Evolutionary conservation across 805 yeast genomes (phyloP), one percentile per base, ranked within the genome.

Genomic region (Ogataea polymorpha): DNA sequence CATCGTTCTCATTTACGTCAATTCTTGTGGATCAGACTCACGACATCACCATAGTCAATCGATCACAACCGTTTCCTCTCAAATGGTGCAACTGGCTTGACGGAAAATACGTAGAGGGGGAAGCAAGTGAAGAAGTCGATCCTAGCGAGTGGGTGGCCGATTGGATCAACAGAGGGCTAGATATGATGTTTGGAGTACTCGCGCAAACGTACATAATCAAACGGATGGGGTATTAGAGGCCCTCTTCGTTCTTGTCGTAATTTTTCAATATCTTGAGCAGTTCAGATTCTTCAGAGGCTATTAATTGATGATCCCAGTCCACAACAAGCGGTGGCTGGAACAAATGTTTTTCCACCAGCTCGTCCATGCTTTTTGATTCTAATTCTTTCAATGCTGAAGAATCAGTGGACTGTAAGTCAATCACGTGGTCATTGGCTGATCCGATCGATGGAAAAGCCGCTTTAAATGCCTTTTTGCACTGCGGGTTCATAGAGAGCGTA

Each of bases 41-140:
- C 64, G 75, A 79, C 48, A 78, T 93, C 48, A 74, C 82, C 6
- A 74, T 87, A 32, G 72, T 79, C 21, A 81, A 87, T 37, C 80
- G 82, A 51, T 86, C 98, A 0, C 99, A 93, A 63, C 80, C 96
- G 6, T 84, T 88, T 70, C 98, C 99, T 9, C 59, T 77, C 33
- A 81, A 78, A 58, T 93, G 99, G 99, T 82, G 89, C 8, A 68
- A 77, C n/a, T 93, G 99, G 99, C 71, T 91, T n/a, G 81, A 77
- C 45, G 76, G 80, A 11, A 44, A 51, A 38, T 44, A 43, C 35
- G 42, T 23, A 2, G 58, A 46, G 5, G 53, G 29, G 11, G 58
- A 49, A 32, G 44, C 49, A 4, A 50, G 43, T 20, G 55, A 54
- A 3, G 58, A 70, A 8, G 72, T 81, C 11, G 89, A 84, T 53